These are phyloP conservation scores for Moniliophthora roreri DNA, from an alignment of 1,284 basidiomycete genomes.

Conservation along the genomic window DNA sequence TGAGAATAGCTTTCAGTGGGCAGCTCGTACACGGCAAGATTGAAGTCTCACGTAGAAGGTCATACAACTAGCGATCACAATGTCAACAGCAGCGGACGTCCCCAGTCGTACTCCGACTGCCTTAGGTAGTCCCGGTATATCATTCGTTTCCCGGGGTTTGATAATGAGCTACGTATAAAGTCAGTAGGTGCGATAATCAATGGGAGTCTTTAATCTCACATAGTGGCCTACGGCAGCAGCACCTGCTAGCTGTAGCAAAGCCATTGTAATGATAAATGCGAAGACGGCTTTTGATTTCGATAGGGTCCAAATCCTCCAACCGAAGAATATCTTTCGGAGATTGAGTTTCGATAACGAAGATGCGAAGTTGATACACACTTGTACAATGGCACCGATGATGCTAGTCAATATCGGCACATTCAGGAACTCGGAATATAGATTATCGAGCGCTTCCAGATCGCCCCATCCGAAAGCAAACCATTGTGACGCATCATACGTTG, in stretches of 20 bases:
- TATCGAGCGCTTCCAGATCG: conserved; percentile 11
- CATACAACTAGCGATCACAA: conserved; percentile 18
- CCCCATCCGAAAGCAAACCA: conserved; percentile 24
- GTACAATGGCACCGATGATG: conserved; percentile 18
- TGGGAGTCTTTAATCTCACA: conserved; percentile 9
- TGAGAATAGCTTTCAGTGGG: too few species aligned
- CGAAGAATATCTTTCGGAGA: conserved; percentile 17
- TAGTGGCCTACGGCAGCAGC: conserved; percentile 13
- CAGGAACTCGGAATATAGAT: conserved; percentile 13
- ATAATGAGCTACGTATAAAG: not conserved
- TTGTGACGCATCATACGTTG: conserved; percentile 20
- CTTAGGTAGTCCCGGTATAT: conserved; percentile 8
- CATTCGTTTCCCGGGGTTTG: conserved; percentile 11
- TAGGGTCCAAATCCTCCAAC: conserved; percentile 19
- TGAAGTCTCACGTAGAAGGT: conserved; percentile 20
- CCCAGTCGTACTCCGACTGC: conserved; percentile 17
- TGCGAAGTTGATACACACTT: conserved; percentile 9
- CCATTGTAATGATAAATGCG: conserved; percentile 8
- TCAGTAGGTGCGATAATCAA: not conserved
- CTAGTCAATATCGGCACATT: conserved; percentile 20
- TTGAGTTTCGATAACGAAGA: not conserved
- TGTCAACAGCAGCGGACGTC: conserved; percentile 14
- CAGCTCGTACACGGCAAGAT: too few species aligned
- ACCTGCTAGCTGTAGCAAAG: conserved; percentile 15
- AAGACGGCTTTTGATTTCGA: conserved; percentile 13